Percentiles rank a stretch among this genome's conserved stretches.
phyloP scores from a whole-genome alignment of 768 basidiomycete species.

The Leucocoprinus birnbaumii region DNA sequence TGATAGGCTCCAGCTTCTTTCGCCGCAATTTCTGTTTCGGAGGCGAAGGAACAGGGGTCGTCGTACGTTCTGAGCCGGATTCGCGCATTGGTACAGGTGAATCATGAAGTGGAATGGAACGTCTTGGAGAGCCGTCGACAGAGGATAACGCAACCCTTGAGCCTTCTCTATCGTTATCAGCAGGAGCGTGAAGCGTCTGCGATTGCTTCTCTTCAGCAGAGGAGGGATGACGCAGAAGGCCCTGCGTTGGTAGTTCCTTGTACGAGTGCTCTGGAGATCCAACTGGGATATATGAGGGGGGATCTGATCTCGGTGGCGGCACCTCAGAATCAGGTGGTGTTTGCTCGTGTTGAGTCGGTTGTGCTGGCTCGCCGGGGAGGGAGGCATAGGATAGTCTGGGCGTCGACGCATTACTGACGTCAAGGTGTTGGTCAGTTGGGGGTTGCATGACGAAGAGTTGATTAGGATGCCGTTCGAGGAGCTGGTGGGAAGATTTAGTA shows the following conservation, averaged over 20 bases:
- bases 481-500: not conserved
- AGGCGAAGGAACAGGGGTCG: not conserved
- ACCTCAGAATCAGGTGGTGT: not conserved
- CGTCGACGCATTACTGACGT: not conserved
- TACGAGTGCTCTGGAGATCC: not conserved
- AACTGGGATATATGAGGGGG: not conserved
- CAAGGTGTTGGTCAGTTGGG: not conserved
- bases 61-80: not conserved
- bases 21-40: not conserved
- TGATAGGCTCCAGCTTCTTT: not conserved
- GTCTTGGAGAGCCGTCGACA: not conserved
- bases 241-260: no score
- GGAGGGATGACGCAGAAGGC: not conserved
- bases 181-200: not conserved
- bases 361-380: not conserved
- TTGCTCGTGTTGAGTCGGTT: not conserved
- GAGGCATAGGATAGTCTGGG: not conserved
- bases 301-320: not conserved
- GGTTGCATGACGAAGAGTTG: not conserved
- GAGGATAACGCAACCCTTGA: not conserved
- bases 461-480: not conserved
- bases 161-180: not conserved
- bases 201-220: not conserved
- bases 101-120: slow-evolving; percentile 1
- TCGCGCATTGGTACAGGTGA: slow-evolving; percentile 2